Evolutionary conservation across 495 filamentous ascomycete species (phyloP).

Genomic region (Penicillium paradoxum): DNA sequence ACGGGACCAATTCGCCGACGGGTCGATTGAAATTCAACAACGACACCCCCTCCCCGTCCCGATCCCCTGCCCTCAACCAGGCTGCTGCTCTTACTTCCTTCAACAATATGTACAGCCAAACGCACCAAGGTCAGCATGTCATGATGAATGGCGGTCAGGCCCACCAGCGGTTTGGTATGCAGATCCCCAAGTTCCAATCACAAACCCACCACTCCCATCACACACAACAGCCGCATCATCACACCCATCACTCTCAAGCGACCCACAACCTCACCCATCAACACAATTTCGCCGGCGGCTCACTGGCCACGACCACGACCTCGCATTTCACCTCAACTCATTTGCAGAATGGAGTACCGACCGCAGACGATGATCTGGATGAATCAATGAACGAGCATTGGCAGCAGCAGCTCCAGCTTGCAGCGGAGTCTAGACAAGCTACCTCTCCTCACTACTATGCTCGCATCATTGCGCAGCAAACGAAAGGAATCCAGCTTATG

Average conservation of each 20-base stretch:
- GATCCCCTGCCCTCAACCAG: conserved; percentile 62
- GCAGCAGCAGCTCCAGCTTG: conserved; percentile 78
- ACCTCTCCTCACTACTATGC: conserved; percentile 63
- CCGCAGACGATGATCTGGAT: conserved; percentile 50
- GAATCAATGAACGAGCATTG: conserved; percentile 76
- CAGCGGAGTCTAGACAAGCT: conserved; percentile 63
- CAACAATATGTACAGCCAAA: conserved; percentile 75
- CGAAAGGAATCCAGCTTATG: conserved; percentile 55
- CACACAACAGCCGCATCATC: conserved; percentile 70
- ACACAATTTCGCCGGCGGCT: conserved; percentile 72
- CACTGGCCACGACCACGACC: conserved; percentile 62
- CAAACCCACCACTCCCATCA: conserved; percentile 68
- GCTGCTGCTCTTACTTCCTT: conserved; percentile 60
- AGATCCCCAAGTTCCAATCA: conserved; percentile 67
- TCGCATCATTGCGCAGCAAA: conserved; percentile 51
- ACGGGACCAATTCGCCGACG: conserved; percentile 50
- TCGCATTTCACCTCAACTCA: conserved; percentile 69
- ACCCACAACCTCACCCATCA: conserved; percentile 67
- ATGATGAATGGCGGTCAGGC: conserved; percentile 63
- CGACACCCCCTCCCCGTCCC: conserved; percentile 66
- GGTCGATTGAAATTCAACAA: conserved; percentile 46
- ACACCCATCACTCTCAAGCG: conserved; percentile 66
- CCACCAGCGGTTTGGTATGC: conserved; percentile 60
- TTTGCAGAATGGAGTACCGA: conserved; percentile 69
- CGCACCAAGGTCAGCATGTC: conserved; percentile 75